Conservation (phyloP, 225 moss, liverwort and hornwort species). For the Marchantia paleacea region DNA sequence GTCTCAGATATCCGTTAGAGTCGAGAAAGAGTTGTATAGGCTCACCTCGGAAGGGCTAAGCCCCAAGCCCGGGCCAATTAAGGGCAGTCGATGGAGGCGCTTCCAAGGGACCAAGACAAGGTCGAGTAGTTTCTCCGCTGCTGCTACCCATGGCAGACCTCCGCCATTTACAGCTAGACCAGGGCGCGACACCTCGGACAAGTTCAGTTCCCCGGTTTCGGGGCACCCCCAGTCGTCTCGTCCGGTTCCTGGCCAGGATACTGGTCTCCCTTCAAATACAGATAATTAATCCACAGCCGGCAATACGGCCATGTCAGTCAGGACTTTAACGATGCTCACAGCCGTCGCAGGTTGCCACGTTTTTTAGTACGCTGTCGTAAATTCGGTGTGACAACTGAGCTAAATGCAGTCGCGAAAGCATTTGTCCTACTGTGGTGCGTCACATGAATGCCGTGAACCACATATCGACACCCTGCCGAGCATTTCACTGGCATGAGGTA, state of each 20-base stretch:
- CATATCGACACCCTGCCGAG: too few species aligned
- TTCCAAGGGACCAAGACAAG: not conserved
- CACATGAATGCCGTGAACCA: not conserved
- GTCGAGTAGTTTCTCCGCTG: not conserved
- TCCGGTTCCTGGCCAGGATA: not conserved
- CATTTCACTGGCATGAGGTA: too few species aligned
- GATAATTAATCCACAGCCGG: too few species aligned
- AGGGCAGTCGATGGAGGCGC: not conserved
- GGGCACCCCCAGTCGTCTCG: not conserved
- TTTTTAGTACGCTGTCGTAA: not conserved
- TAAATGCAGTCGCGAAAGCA: not conserved
- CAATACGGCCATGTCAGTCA: not conserved
- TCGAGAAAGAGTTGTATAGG: too few species aligned
- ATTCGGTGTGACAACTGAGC: not conserved
- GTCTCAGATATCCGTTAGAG: too few species aligned
- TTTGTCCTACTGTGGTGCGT: not conserved
- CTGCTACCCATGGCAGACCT: not conserved
- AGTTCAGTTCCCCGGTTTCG: not conserved
- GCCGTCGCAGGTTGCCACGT: not conserved
- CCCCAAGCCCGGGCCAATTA: not conserved
- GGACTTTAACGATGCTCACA: not conserved
- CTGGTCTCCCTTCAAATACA: too few species aligned
- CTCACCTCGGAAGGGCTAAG: not conserved
- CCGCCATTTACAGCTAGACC: not conserved
- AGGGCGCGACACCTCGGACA: not conserved